Percentiles rank a stretch among this genome's conserved stretches.
Evolutionary conservation across 2,329 filamentous ascomycete genomes (phyloP).

Genomic region (Paraconiothyrium brasiliense): DNA sequence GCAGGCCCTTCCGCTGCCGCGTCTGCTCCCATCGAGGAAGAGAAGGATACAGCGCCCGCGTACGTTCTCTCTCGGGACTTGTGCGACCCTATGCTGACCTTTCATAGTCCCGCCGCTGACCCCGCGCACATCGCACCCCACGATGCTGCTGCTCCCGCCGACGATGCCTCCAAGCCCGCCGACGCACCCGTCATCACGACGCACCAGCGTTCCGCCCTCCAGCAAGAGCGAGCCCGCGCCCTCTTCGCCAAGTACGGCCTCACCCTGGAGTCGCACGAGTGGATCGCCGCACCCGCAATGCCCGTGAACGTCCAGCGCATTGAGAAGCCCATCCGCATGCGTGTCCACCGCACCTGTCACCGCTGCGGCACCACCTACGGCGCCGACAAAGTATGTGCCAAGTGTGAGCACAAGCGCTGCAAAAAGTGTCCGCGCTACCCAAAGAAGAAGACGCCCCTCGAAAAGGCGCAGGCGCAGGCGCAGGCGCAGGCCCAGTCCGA

Average conservation of each 20-base stretch:
- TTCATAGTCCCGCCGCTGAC: slow-evolving; percentile 18
- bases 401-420: slow-evolving; percentile 83
- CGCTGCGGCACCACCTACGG: slow-evolving; percentile 80
- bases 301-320: slow-evolving; percentile 61
- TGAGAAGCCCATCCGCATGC: slow-evolving; percentile 80
- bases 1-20: background rate
- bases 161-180: slow-evolving; percentile 19
- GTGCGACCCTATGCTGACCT: slow-evolving; percentile 7
- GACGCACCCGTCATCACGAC: slow-evolving; percentile 16
- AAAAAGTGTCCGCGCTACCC: slow-evolving; percentile 81
- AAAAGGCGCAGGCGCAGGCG: slow-evolving; percentile 32
- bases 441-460: slow-evolving; percentile 63
- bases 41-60: slow-evolving; percentile 21
- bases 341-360: slow-evolving; percentile 82
- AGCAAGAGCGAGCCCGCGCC: slow-evolving; percentile 51
- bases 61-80: slow-evolving; percentile 21
- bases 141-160: slow-evolving; percentile 19
- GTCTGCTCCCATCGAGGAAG: slow-evolving; percentile 14
- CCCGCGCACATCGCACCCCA: slow-evolving; percentile 16
- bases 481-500: slow-evolving; percentile 30
- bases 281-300: slow-evolving; percentile 38
- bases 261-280: slow-evolving; percentile 51
- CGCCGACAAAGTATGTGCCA: slow-evolving; percentile 74
- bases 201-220: slow-evolving; percentile 45
- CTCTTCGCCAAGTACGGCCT: slow-evolving; percentile 57